These are phyloP conservation scores for Prunus dulcis DNA, from an alignment of 306 rosid genomes.

Conservation along the genomic window DNA sequence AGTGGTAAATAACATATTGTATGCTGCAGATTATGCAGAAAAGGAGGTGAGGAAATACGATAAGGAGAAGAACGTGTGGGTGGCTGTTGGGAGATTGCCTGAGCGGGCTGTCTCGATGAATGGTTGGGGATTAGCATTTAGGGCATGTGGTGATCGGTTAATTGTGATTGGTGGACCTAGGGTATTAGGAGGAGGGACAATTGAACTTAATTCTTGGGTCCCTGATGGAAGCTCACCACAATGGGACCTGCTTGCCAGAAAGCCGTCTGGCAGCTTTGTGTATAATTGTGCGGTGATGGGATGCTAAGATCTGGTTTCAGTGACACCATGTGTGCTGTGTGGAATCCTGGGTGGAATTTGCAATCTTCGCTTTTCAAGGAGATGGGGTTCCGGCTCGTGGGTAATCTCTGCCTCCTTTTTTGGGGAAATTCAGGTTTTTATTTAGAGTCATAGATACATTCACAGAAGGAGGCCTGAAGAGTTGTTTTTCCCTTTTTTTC, in stretches of 20 bases:
- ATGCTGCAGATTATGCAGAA: slow-evolving; percentile 59
- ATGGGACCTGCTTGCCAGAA: slow-evolving; percentile 57
- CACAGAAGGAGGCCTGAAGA: slow-evolving; percentile 42
- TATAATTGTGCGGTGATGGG: slow-evolving; percentile 81
- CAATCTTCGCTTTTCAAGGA: slow-evolving; percentile 37
- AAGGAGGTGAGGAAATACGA: slow-evolving; percentile 48
- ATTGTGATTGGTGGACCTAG: slow-evolving; percentile 58
- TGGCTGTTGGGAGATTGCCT: slow-evolving; percentile 59
- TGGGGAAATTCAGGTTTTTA: slow-evolving; percentile 34
- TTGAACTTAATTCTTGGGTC: slow-evolving; percentile 56
- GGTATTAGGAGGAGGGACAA: slow-evolving; percentile 18
- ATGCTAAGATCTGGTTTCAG: slow-evolving; percentile 43
- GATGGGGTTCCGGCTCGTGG: slow-evolving; percentile 31
- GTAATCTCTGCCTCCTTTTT: slow-evolving; percentile 38
- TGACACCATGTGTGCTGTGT: slow-evolving; percentile 14
- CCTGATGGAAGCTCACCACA: slow-evolving; percentile 43
- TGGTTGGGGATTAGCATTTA: slow-evolving; percentile 78
- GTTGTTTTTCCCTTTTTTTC: slow-evolving; percentile 15
- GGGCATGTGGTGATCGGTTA: slow-evolving; percentile 63
- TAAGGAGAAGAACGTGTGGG: slow-evolving; percentile 32
- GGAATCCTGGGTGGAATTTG: slow-evolving; percentile 34
- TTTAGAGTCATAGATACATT: slow-evolving; percentile 34
- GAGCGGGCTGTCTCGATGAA: slow-evolving; percentile 36
- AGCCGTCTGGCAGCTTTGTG: slow-evolving; percentile 48
- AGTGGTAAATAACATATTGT: slow-evolving; percentile 64